Evolutionary conservation across 148 eudicot genomes (phyloP).

Genomic region (Chenopodium quinoa): DNA sequence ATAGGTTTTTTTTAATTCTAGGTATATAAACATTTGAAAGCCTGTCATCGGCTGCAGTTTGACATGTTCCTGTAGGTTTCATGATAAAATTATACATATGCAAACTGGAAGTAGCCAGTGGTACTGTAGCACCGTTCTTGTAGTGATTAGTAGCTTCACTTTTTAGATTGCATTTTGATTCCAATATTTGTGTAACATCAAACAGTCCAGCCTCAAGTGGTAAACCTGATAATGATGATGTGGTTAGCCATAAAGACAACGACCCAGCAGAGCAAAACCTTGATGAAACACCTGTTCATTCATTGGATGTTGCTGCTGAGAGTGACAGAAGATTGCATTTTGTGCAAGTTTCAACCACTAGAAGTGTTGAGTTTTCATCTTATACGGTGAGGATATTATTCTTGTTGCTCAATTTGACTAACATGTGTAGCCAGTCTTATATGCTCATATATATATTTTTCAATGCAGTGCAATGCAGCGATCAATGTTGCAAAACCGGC

Average conservation of each 20-base stretch:
- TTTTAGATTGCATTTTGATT: not conserved
- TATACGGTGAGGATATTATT: constrained; percentile 41
- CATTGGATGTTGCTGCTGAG: constrained; percentile 32
- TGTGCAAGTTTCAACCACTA: constrained; percentile 41
- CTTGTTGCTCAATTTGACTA: not conserved
- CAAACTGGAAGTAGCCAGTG: not conserved
- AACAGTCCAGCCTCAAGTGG: constrained; percentile 40
- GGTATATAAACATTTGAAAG: not conserved
- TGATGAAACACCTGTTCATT: constrained; percentile 36
- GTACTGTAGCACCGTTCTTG: not conserved
- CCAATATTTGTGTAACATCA: constrained; percentile 6
- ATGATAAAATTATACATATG: not conserved
- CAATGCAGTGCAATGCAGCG: constrained; percentile 38
- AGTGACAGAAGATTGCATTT: constrained; percentile 30
- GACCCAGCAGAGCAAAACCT: constrained; percentile 26
- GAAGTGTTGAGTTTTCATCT: constrained; percentile 40
- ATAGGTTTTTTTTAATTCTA: not conserved
- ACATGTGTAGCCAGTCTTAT: not conserved
- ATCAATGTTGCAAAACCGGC: constrained; percentile 30
- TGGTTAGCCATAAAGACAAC: constrained; percentile 23
- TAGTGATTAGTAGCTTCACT: not conserved
- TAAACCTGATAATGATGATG: constrained; percentile 31
- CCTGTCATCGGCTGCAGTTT: not conserved
- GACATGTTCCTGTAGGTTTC: not conserved
- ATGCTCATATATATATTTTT: not conserved